Conservation (phyloP, 176 grass and related monocot species). For the Pharus latifolius region DNA sequence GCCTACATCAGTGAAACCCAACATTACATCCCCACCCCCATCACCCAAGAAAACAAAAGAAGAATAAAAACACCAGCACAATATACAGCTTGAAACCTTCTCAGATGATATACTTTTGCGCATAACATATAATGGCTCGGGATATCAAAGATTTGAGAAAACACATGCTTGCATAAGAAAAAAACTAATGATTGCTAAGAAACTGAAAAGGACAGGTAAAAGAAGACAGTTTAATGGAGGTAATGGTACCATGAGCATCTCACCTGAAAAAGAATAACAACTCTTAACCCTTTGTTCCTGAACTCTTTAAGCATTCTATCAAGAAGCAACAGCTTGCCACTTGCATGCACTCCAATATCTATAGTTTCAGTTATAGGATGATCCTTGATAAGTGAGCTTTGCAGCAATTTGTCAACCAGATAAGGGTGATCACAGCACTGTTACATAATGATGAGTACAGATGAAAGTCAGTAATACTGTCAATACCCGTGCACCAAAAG, state of each 20-base stretch:
- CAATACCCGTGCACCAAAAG: not conserved
- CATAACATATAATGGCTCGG: not conserved
- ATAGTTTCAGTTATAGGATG: constrained; percentile 19
- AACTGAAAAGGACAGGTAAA: constrained; percentile 10
- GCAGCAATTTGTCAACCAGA: constrained; percentile 46
- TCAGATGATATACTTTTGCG: not conserved
- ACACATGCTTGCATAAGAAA: not conserved
- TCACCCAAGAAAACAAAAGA: too few species aligned
- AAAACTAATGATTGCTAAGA: not conserved
- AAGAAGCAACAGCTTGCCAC: constrained; percentile 70
- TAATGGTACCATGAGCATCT: not conserved
- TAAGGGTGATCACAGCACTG: constrained; percentile 95
- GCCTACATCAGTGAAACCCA: not conserved
- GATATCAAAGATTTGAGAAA: not conserved
- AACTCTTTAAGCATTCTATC: constrained; percentile 72
- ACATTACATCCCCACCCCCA: too few species aligned
- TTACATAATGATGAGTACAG: constrained; percentile 16
- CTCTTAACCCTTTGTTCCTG: constrained; percentile 34
- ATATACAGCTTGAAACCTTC: constrained; percentile 9
- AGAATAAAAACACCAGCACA: too few species aligned
- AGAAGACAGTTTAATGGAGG: not conserved
- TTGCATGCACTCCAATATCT: constrained; percentile 37
- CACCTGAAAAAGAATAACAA: constrained; percentile 81
- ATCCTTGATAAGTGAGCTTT: constrained; percentile 22
- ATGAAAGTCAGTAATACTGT: constrained; percentile 1